Base-by-base conservation (phyloP, 2,329 filamentous ascomycete genomes). In the Aspergillus fructus region DNA sequence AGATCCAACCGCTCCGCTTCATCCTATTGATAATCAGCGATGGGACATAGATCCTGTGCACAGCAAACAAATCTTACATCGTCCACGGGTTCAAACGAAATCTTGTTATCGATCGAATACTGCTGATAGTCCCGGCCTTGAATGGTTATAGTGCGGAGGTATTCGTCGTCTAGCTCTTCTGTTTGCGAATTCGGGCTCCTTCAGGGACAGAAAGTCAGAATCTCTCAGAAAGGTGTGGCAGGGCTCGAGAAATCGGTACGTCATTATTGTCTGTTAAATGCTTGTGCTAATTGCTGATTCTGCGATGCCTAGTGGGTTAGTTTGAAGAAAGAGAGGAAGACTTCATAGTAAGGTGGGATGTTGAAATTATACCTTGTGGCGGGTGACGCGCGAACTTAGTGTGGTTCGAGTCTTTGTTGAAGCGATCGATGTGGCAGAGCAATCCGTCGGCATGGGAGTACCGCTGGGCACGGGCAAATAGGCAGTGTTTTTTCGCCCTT, bases 11-110 rank as follows among this genome's bases (percentile, higher is more conserved):
- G 83, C 61, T 88, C 81, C 58, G 83, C 81, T 73, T 92, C 89
- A 66, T 87, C 84, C 89, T 91, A 55, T 37, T 49, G 53, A 48
- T n/a, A 55, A n/a, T 50, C 24, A 47, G 37, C 23, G 41, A 59
- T 68, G 59, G 67, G 64, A 30, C 51, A 21, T 49, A n/a, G 19
- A 13, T 17, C 49, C 33, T 30, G 23, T 11, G 24, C 21, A 17
- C 48, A 48, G 52, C 24, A 56, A 42, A 34, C 43, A 45, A 39
- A 40, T 30, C 54, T 47, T 79, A 90, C 89, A 79, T 90, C 87
- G 68, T 91, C 89, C 56, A 89, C 79, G 8, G 89, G 89, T 46
- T 79, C 83, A 64, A 89, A 87, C 69, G 89, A 89, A 60, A 85
- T 82, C 37, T 78, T 79, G 63, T 88, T 85, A 30, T 86, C 81